A percentile compares a stretch with the other conserved stretches of the same genome.
phyloP scores from a whole-genome alignment of 2,329 filamentous ascomycete genomes.

The Cordyceps militaris region DNA sequence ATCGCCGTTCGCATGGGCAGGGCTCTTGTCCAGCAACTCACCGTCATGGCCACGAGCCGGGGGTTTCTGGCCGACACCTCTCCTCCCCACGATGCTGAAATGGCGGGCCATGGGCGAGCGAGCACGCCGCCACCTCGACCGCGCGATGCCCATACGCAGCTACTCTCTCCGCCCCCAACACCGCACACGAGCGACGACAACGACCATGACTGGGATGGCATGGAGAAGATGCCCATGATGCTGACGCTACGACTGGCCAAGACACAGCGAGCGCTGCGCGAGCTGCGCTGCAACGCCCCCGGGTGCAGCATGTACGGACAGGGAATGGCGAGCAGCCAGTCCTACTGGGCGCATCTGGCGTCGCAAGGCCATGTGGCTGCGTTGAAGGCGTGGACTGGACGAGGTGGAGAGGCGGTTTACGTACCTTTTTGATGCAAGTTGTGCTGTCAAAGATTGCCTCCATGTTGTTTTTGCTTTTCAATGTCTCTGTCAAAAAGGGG shows the following conservation, averaged over 20 bases:
- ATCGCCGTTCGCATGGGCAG: neutral
- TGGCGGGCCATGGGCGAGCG: neutral
- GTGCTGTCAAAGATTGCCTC: too few relatives aligned
- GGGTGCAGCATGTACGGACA: neutral
- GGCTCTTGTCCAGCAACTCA: neutral
- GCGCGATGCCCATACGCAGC: neutral
- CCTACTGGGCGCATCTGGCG: neutral
- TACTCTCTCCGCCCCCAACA: neutral
- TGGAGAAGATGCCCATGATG: neutral
- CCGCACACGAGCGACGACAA: neutral
- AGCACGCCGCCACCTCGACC: neutral
- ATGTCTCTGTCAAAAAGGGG: too few relatives aligned
- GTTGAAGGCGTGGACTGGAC: neutral
- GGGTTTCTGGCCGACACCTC: too few relatives aligned
- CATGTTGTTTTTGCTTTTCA: neutral
- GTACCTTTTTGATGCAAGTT: neutral
- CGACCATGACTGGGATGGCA: neutral
- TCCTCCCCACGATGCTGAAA: neutral
- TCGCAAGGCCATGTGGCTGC: neutral
- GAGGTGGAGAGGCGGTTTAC: neutral
- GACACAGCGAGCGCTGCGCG: neutral
- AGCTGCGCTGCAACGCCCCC: slow-evolving; percentile 1
- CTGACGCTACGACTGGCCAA: neutral
- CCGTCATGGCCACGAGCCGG: neutral
- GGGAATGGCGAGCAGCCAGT: neutral